Base-by-base conservation (phyloP, 148 eudicot genomes). In the Gaultheria prostrata region DNA sequence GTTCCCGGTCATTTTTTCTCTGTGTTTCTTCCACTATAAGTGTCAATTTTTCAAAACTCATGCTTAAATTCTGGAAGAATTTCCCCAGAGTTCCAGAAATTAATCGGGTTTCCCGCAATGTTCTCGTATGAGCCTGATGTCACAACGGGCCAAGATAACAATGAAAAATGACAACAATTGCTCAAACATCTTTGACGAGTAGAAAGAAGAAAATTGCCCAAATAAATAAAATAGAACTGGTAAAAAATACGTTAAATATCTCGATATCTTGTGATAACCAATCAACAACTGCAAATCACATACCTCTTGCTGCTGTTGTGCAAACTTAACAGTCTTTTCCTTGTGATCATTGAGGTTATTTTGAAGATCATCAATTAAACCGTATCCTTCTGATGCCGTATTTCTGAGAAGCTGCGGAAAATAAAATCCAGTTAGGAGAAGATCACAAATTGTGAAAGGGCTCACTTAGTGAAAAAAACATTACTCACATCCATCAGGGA, bases 21-120 rank as follows among this genome's bases (percentile, higher is more conserved):
- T 71, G 82, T 51, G 82, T 81, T 80, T 87, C 86, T 70, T 87
- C 86, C 46, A 76, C 86, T 59, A 84, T 17, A 50, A 80, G 67
- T 17, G 73, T 81, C 76, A 84, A 7, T 20, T 73, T 72, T 48
- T 81, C 77, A 26, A 71, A 77, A 28, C 81, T 48, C 48, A 49
- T 26, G 71, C 75, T 81, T 51, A 87, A 10, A 82, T 70, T 87
- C 76, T 84, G 71, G 76, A 81, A 84, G 56, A 87, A 87, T 50
- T 77, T 77, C 69, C 77, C 33, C 32, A 57, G 54, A 77, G 48
- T 56, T 49, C 63, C 53, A 35, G 86, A 77, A 65, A 82, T 82
- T 1, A 82, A 77, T 35, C 82, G 85, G 20, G 86, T 74, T 17
- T 26, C 48, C 45, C 72, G 48, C 49, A 80, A 77, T 0, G 76